A percentile compares a stretch with the other conserved stretches of the same genome.
These are phyloP conservation scores for Chrysoporthe puriensis DNA, from an alignment of 2,329 filamentous ascomycete species.

Conservation along the genomic window DNA sequence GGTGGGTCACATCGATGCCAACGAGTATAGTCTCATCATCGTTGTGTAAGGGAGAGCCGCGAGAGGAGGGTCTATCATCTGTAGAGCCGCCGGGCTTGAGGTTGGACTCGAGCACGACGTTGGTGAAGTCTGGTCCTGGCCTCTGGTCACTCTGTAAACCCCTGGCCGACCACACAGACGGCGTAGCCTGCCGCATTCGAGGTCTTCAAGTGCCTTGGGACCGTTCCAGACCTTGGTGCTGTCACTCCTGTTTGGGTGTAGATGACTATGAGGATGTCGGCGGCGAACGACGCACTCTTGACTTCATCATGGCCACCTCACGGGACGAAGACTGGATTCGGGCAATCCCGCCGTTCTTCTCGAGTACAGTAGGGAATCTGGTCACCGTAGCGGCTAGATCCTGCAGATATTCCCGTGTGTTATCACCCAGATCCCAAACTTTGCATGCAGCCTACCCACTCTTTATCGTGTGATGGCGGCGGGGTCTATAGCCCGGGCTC, in stretches of 20 bases:
- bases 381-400: too few relatives aligned
- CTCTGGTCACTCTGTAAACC: background rate
- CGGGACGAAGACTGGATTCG: too few relatives aligned
- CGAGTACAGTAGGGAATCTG: too few relatives aligned
- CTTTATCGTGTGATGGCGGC: background rate
- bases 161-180: background rate
- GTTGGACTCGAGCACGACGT: background rate
- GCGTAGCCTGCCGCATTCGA: background rate
- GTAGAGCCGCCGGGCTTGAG: background rate
- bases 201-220: background rate
- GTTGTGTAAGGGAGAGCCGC: too few relatives aligned
- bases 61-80: too few relatives aligned
- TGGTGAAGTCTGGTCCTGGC: background rate
- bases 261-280: too few relatives aligned
- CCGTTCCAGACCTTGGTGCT: too few relatives aligned
- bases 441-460: background rate
- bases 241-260: too few relatives aligned
- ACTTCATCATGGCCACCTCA: too few relatives aligned
- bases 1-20: background rate
- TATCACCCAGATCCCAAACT: background rate
- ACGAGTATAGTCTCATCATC: background rate
- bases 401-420: background rate
- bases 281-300: too few relatives aligned
- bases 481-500: background rate
- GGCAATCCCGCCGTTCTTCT: too few relatives aligned